A percentile compares a stretch with the other conserved stretches of the same genome.
Evolutionary conservation across 805 yeast species (phyloP).

Genomic region (Candida patagonica): DNA sequence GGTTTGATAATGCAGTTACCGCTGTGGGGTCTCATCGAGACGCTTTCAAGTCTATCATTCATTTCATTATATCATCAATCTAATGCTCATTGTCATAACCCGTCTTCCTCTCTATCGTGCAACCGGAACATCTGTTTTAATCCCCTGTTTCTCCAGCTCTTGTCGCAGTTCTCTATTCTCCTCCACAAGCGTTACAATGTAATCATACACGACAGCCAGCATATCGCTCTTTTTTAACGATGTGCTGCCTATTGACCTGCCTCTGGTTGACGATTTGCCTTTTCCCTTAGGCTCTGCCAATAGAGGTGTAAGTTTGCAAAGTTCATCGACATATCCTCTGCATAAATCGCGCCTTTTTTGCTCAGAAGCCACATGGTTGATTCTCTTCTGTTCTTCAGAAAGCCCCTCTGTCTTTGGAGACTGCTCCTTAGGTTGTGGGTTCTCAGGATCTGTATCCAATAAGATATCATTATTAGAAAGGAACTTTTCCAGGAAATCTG

Average conservation of each 20-base stretch:
- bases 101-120: constrained; percentile 7
- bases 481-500: constrained; percentile 24
- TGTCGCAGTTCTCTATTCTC: constrained; percentile 22
- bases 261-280: constrained; percentile 7
- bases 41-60: constrained; percentile 1
- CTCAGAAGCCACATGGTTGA: constrained; percentile 32
- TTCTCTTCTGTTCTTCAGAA: constrained; percentile 30
- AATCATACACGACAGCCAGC: constrained; percentile 20
- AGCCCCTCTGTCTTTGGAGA: constrained; percentile 20
- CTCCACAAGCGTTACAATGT: constrained; percentile 17
- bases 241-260: constrained; percentile 3
- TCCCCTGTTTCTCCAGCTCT: constrained; percentile 14
- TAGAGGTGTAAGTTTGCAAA: constrained; percentile 30
- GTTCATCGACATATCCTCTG: constrained; percentile 29
- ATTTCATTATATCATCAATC: neutral
- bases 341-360: constrained; percentile 33
- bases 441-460: constrained; percentile 19
- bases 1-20: too few relatives aligned
- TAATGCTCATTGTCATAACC: neutral
- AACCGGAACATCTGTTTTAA: constrained; percentile 4
- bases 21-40: too few relatives aligned
- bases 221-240: constrained; percentile 22
- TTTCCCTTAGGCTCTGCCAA: constrained; percentile 9
- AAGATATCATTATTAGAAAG: constrained; percentile 24
- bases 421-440: too few relatives aligned